Conservation (phyloP, 352 stramenopile species). For the Phytophthora ramorum region DNA sequence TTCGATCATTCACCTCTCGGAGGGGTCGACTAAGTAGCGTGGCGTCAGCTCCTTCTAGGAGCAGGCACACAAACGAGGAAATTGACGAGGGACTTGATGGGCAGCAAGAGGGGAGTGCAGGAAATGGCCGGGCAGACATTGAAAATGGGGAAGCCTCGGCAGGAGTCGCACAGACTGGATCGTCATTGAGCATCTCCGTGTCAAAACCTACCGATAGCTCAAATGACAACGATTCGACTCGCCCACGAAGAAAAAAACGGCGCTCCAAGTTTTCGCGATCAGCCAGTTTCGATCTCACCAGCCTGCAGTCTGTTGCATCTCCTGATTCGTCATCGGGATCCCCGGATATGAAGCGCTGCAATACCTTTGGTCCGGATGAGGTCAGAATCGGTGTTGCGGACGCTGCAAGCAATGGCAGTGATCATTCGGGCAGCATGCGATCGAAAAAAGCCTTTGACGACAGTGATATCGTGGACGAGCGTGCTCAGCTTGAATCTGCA, state of each 20-base stretch:
- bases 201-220: constrained; percentile 1
- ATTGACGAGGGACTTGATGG: constrained; percentile 21
- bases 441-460: constrained; percentile 80
- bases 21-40: constrained; percentile 30
- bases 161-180: neutral
- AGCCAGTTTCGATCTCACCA: constrained; percentile 78
- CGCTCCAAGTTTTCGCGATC: constrained; percentile 74
- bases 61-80: constrained; percentile 30
- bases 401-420: constrained; percentile 24
- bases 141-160: constrained; percentile 14
- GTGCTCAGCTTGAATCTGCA: constrained; percentile 33
- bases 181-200: constrained; percentile 13
- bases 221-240: constrained; percentile 5
- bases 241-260: constrained; percentile 24
- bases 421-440: constrained; percentile 36
- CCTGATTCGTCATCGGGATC: constrained; percentile 30
- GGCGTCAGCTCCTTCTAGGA: constrained; percentile 26
- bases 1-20: constrained; percentile 14
- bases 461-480: constrained; percentile 79
- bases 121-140: constrained; percentile 7
- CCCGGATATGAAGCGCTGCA: constrained; percentile 31
- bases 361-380: constrained; percentile 36
- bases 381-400: constrained; percentile 12
- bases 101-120: constrained; percentile 24
- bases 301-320: constrained; percentile 40